A percentile compares a stretch with the other conserved stretches of the same genome.
Evolutionary conservation across 768 basidiomycete genomes (phyloP).

Genomic region (Postia placenta): DNA sequence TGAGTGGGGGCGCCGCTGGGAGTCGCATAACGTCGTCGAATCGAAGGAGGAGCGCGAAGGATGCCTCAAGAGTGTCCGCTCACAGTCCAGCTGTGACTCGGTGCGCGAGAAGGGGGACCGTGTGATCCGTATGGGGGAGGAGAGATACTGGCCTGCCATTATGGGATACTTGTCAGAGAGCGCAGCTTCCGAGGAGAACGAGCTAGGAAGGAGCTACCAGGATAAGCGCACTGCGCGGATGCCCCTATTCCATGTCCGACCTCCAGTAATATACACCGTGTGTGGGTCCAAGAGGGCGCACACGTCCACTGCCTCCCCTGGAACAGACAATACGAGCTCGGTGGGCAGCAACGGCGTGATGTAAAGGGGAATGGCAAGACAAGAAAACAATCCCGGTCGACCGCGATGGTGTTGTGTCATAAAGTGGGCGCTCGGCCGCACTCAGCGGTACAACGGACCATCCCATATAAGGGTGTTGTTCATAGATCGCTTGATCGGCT

Average conservation of each 20-base stretch:
- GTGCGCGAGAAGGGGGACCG: background rate
- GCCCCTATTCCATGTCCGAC: background rate
- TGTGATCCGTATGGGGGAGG: background rate
- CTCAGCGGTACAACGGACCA: no score
- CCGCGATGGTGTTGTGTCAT: no score
- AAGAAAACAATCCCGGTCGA: no score
- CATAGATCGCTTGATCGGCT: no score
- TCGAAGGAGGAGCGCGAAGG: background rate
- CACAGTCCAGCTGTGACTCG: background rate
- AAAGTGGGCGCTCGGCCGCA: no score
- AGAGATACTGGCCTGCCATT: constrained; percentile 2
- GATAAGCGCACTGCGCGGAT: constrained; percentile 5
- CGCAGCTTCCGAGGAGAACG: background rate
- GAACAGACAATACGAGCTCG: background rate
- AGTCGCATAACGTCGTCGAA: constrained; percentile 8
- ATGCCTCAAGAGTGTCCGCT: background rate
- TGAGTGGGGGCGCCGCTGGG: constrained; percentile 7
- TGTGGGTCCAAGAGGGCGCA: constrained; percentile 5
- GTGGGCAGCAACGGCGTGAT: no score
- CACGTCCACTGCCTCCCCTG: background rate
- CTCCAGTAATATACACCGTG: background rate
- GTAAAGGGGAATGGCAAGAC: no score
- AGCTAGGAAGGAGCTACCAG: constrained; percentile 6
- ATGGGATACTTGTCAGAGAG: background rate
- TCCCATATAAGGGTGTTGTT: no score